Evolutionary conservation across 2,329 filamentous ascomycete genomes (phyloP).

Genomic region (Claviceps capensis): DNA sequence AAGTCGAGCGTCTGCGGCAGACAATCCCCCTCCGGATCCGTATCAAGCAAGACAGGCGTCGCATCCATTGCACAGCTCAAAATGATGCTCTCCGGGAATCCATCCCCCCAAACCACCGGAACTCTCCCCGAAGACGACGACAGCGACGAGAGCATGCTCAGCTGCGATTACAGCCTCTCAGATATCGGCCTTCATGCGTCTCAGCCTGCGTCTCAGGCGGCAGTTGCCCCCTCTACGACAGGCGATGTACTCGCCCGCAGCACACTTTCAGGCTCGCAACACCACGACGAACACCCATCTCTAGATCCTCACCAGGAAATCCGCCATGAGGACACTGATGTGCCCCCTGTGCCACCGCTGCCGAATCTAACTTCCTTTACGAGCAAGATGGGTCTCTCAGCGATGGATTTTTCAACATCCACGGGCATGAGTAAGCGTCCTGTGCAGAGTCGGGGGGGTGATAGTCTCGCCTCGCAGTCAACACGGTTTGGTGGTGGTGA

Average conservation of each 20-base stretch:
- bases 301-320: slow-evolving; percentile 4
- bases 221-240: slow-evolving; percentile 12
- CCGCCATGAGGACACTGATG: slow-evolving; percentile 18
- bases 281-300: slow-evolving; percentile 11
- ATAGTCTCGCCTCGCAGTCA: slow-evolving; percentile 22
- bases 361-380: slow-evolving; percentile 24
- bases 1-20: slow-evolving; percentile 42
- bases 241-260: slow-evolving; percentile 15
- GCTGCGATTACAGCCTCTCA: slow-evolving; percentile 54
- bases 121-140: slow-evolving; percentile 28
- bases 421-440: slow-evolving; percentile 13
- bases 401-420: neutral
- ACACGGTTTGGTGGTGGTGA: slow-evolving; percentile 18
- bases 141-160: slow-evolving; percentile 55
- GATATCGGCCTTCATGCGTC: slow-evolving; percentile 51
- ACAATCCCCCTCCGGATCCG: slow-evolving; percentile 29
- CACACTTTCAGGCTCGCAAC: slow-evolving; percentile 22
- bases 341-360: slow-evolving; percentile 44
- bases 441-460: slow-evolving; percentile 28
- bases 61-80: slow-evolving; percentile 52
- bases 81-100: slow-evolving; percentile 42
- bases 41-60: slow-evolving; percentile 34
- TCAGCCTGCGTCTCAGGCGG: slow-evolving; percentile 13
- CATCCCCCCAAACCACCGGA: slow-evolving; percentile 24
- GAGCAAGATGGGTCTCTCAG: slow-evolving; percentile 14